Percentiles rank a stretch among this genome's conserved stretches.
Evolutionary conservation across 305 asterid species (phyloP).

Genomic region (Stenogyne calaminthoides): DNA sequence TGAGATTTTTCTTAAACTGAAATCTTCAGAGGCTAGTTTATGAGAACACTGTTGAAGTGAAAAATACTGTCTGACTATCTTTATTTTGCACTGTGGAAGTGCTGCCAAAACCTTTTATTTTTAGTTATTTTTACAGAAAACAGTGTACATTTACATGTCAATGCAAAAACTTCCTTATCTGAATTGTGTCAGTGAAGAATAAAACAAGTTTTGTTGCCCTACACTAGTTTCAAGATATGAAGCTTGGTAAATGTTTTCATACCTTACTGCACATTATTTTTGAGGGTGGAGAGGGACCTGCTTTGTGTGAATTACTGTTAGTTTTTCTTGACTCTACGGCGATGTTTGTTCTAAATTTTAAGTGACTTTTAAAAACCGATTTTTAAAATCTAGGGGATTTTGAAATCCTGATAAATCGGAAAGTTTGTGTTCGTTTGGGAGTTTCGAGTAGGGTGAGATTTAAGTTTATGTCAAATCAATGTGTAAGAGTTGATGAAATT

Average conservation of each 20-base stretch:
- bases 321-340: not conserved
- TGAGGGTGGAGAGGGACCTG: not conserved
- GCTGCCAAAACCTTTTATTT: conserved; percentile 15
- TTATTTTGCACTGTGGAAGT: not conserved
- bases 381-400: too few species aligned
- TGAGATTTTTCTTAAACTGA: not conserved
- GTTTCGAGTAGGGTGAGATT: too few species aligned
- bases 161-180: conserved; percentile 2
- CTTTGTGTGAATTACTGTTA: not conserved
- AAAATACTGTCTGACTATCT: not conserved
- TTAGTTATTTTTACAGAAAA: not conserved
- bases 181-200: not conserved
- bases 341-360: too few species aligned
- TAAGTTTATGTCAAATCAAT: too few species aligned
- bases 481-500: too few species aligned
- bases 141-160: not conserved
- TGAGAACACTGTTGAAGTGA: not conserved
- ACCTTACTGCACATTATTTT: not conserved
- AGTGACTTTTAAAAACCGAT: too few species aligned
- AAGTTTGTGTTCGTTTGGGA: too few species aligned
- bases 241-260: conserved; percentile 10
- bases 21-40: conserved; percentile 18
- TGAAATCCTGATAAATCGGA: too few species aligned
- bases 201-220: conserved; percentile 8
- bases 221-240: not conserved